phyloP scores from a whole-genome alignment of 805 yeast species.

The Zygoascus flipseniorum region DNA sequence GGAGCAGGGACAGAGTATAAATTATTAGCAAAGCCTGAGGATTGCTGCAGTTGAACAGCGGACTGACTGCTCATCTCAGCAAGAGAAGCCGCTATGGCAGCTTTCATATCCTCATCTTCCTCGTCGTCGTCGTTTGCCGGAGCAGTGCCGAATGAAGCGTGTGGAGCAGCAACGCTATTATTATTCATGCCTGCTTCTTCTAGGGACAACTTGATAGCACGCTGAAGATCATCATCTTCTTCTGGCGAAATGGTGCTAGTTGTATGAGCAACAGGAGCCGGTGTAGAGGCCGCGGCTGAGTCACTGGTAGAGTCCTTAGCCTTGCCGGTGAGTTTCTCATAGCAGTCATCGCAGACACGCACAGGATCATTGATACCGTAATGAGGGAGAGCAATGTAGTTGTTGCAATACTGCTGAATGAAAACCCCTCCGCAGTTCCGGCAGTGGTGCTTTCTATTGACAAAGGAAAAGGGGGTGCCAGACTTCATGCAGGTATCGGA shows the following conservation, averaged over 20 bases:
- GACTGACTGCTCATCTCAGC: constrained; percentile 48
- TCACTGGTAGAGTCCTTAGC: neutral
- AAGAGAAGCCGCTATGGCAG: constrained; percentile 89
- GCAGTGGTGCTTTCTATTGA: constrained; percentile 93
- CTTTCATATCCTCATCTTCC: constrained; percentile 76
- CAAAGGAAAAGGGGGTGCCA: constrained; percentile 65
- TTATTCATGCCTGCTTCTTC: constrained; percentile 36
- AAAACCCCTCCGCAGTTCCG: constrained; percentile 95
- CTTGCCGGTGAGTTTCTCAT: constrained; percentile 41
- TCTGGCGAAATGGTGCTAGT: constrained; percentile 25
- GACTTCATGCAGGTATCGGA: constrained; percentile 94
- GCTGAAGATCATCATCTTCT: constrained; percentile 64
- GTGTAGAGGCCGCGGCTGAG: constrained; percentile 11
- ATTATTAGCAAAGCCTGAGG: constrained; percentile 12
- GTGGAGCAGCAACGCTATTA: constrained; percentile 3
- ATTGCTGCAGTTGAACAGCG: neutral
- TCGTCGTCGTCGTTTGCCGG: constrained; percentile 37
- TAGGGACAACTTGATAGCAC: constrained; percentile 73
- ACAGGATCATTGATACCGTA: constrained; percentile 85
- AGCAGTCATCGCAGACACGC: constrained; percentile 89
- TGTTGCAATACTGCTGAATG: constrained; percentile 77
- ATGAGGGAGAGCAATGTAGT: constrained; percentile 62
- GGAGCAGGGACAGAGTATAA: constrained; percentile 18
- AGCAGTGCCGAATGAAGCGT: constrained; percentile 22
- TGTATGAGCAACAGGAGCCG: neutral